A percentile compares a stretch with the other conserved stretches of the same genome.
Conservation (phyloP, 352 stramenopile genomes). For the Phytophthora chlamydospora region DNA sequence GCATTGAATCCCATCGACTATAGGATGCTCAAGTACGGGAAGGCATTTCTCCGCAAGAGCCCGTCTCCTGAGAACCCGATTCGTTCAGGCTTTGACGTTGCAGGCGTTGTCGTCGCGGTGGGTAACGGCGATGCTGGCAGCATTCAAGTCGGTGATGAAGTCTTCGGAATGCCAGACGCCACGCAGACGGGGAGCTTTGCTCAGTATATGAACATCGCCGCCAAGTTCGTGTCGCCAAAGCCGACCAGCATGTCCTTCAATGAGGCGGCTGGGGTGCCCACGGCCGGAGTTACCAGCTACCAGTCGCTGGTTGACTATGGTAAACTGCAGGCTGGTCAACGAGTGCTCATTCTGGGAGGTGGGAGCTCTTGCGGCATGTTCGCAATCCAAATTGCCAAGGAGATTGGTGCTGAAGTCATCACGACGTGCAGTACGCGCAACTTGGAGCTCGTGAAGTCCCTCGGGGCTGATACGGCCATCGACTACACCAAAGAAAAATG, state of each 20-base stretch:
- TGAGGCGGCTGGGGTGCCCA: slow-evolving; percentile 38
- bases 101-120: slow-evolving; percentile 12
- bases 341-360: slow-evolving; percentile 60
- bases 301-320: slow-evolving; percentile 41
- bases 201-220: slow-evolving; percentile 34
- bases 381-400: slow-evolving; percentile 66
- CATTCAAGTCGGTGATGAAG: not conserved
- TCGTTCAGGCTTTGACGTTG: slow-evolving; percentile 46
- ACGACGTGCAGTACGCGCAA: slow-evolving; percentile 42
- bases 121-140: no score
- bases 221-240: slow-evolving; percentile 30
- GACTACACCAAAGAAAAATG: slow-evolving; percentile 61
- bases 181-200: slow-evolving; percentile 23
- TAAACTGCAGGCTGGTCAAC: slow-evolving; percentile 33
- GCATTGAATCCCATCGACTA: no score
- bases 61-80: slow-evolving; percentile 32
- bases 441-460: slow-evolving; percentile 46
- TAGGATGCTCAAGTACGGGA: no score
- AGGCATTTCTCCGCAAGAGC: no score
- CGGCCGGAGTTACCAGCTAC: slow-evolving; percentile 39
- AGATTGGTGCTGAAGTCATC: slow-evolving; percentile 46
- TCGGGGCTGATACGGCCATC: slow-evolving; percentile 57
- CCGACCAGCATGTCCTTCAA: slow-evolving; percentile 39
- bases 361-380: slow-evolving; percentile 65
- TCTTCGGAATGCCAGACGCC: slow-evolving; percentile 17